A percentile compares a stretch with the other conserved stretches of the same genome.
Conservation (phyloP, 257 asterid species). For the Dorcoceras hygrometricum region DNA sequence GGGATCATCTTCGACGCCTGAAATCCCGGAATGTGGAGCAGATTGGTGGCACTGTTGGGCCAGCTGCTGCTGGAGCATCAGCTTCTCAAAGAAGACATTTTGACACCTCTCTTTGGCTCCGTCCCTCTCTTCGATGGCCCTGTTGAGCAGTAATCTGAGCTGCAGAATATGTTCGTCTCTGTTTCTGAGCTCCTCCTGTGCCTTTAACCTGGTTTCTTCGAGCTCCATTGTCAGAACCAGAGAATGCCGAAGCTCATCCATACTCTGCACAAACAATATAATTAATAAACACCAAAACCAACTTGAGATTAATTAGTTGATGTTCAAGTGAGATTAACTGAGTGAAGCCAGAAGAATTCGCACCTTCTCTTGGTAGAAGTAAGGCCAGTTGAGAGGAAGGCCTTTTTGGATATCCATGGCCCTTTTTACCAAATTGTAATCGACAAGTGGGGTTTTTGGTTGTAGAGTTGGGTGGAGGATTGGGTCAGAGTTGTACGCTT, state of each 20-base stretch:
- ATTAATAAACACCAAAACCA: neutral
- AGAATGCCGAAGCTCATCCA: constrained; percentile 71
- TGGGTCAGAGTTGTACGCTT: constrained; percentile 21
- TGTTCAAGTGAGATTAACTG: neutral
- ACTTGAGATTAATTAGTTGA: neutral
- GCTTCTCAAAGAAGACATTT: constrained; percentile 36
- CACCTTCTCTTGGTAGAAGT: constrained; percentile 73
- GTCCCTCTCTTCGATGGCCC: constrained; percentile 50
- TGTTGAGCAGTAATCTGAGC: constrained; percentile 44
- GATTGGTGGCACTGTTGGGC: constrained; percentile 27
- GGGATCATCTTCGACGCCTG: constrained; percentile 68
- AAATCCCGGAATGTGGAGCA: constrained; percentile 47
- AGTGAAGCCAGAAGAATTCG: neutral
- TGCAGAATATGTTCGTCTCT: constrained; percentile 59
- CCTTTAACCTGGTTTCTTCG: constrained; percentile 52
- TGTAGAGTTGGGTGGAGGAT: constrained; percentile 21
- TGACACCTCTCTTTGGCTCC: constrained; percentile 65
- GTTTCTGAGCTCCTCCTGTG: constrained; percentile 57
- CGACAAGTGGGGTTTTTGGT: neutral
- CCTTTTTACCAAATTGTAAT: neutral
- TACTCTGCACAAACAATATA: constrained; percentile 41
- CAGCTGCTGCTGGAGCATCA: constrained; percentile 46
- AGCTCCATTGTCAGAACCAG: constrained; percentile 61
- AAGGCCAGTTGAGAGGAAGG: constrained; percentile 59
- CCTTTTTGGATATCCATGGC: constrained; percentile 63